phyloP scores from a whole-genome alignment of 148 eudicot species.

The Vaccinium myrtillus region DNA sequence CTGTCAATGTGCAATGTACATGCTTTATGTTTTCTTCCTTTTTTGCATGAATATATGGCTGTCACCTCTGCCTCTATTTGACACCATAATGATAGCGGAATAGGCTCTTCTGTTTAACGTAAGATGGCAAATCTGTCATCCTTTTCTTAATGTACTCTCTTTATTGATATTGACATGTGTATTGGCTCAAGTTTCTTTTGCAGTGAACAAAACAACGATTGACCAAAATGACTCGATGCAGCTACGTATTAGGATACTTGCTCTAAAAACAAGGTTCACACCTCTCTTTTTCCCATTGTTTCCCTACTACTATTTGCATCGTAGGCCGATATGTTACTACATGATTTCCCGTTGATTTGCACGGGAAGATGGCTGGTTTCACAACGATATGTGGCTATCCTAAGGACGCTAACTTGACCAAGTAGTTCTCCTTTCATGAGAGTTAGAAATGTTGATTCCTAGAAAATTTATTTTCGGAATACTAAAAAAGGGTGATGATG shows the following conservation, averaged over 20 bases:
- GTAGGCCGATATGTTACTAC: background rate
- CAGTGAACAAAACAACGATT: slow-evolving; percentile 89
- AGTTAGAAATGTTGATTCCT: too few relatives aligned
- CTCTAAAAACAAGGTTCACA: slow-evolving; percentile 72
- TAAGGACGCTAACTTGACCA: background rate
- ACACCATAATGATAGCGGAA: too few relatives aligned
- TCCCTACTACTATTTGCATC: background rate
- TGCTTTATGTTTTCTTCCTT: too few relatives aligned
- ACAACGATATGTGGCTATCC: background rate
- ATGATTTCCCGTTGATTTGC: background rate
- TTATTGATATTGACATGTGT: slow-evolving; percentile 46
- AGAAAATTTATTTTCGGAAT: too few relatives aligned
- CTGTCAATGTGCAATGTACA: too few relatives aligned
- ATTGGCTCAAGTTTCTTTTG: slow-evolving; percentile 87
- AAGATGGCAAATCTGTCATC: background rate
- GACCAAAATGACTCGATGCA: slow-evolving; percentile 98
- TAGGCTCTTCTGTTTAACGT: background rate
- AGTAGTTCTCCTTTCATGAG: background rate
- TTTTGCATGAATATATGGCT: background rate
- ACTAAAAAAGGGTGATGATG: too few relatives aligned
- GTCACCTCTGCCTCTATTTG: background rate
- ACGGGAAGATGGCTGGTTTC: background rate
- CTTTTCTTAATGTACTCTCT: background rate
- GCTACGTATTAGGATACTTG: slow-evolving; percentile 93
- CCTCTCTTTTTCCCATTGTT: background rate